Evolutionary conservation across 2,329 filamentous ascomycete genomes (phyloP).

Genomic region (Xylariaceae sp.): DNA sequence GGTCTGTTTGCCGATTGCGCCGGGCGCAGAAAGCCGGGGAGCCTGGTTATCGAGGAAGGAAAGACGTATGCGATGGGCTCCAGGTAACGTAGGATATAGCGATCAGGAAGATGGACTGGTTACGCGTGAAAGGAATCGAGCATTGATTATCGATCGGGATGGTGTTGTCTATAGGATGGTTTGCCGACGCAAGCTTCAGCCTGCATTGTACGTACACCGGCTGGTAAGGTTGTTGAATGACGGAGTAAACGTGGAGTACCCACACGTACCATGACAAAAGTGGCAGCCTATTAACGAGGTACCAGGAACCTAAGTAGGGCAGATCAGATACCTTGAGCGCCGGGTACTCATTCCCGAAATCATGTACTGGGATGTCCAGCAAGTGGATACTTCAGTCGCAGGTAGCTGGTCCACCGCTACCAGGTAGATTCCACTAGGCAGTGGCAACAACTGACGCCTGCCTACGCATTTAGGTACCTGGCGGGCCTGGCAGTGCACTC

Average conservation of each 20-base stretch:
- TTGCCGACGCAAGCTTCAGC: conserved; percentile 1
- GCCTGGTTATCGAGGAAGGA: background rate
- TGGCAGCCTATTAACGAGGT: background rate
- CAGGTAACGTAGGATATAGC: background rate
- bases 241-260: background rate
- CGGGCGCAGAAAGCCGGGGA: background rate
- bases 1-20: conserved; percentile 4
- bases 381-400: no score
- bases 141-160: background rate
- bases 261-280: background rate
- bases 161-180: background rate
- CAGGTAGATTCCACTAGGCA: no score
- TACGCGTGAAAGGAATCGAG: background rate
- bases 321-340: background rate
- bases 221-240: background rate
- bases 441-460: no score
- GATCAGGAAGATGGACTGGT: background rate
- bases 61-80: background rate
- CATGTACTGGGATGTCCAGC: no score
- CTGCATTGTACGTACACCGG: background rate
- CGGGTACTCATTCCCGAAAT: no score
- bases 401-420: no score
- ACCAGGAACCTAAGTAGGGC: background rate
- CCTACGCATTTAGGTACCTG: background rate
- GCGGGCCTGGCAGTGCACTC: no score